Evolutionary conservation across 225 moss, liverwort and hornwort species (phyloP).

Genomic region (Rhytidiadelphus loreus): DNA sequence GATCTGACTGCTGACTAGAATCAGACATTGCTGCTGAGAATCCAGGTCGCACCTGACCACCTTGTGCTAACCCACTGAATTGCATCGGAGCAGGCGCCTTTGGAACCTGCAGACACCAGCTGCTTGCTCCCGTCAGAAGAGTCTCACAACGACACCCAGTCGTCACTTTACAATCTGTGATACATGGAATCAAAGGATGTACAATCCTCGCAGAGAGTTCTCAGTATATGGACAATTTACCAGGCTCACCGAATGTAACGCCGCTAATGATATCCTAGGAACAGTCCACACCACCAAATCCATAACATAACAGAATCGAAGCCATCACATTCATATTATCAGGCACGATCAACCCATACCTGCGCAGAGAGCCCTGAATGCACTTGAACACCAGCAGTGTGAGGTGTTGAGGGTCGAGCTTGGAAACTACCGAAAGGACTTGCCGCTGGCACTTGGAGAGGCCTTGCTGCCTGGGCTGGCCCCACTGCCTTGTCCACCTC

Average conservation of each 20-base stretch:
- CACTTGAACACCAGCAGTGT: slow-evolving; percentile 20
- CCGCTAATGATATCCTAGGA: not conserved
- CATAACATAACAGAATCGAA: not conserved
- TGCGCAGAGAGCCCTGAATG: slow-evolving; percentile 29
- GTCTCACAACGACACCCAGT: not conserved
- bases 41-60: slow-evolving; percentile 31
- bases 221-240: not conserved
- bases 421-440: slow-evolving; percentile 23
- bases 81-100: slow-evolving; percentile 20
- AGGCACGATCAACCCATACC: slow-evolving; percentile 12
- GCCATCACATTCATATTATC: not conserved
- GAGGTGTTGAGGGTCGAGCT: slow-evolving; percentile 37
- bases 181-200: not conserved
- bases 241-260: not conserved
- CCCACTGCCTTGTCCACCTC: slow-evolving; percentile 46
- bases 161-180: not conserved
- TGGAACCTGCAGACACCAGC: slow-evolving; percentile 24
- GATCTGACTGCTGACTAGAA: slow-evolving; percentile 33
- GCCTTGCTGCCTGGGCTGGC: slow-evolving; percentile 18
- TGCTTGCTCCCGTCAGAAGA: slow-evolving; percentile 4
- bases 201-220: not conserved
- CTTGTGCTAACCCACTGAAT: slow-evolving; percentile 14
- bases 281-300: not conserved
- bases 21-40: slow-evolving; percentile 19
- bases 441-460: slow-evolving; percentile 18